phyloP scores from a whole-genome alignment of 345 rosid species.

The Gossypium stocksii region DNA sequence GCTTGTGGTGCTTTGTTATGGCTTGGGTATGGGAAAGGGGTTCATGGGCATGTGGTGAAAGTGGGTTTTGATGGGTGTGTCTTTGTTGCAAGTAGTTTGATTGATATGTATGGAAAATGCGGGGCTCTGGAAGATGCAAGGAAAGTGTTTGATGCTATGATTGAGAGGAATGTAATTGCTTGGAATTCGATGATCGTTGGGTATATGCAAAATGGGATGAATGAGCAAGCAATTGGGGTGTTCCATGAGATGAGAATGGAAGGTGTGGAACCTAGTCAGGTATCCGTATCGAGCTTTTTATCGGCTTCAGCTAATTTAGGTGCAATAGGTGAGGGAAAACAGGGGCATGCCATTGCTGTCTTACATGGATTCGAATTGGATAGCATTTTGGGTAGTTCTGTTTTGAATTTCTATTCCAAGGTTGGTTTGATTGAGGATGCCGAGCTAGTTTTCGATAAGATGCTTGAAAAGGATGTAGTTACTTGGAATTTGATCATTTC shows the following conservation, averaged over 20 bases:
- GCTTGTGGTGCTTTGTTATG: slow-evolving; percentile 62
- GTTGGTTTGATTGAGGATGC: slow-evolving; percentile 65
- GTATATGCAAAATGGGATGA: slow-evolving; percentile 55
- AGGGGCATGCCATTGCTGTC: slow-evolving; percentile 63
- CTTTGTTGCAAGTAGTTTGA: slow-evolving; percentile 63
- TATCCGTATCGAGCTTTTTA: slow-evolving; percentile 58
- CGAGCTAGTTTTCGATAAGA: slow-evolving; percentile 50
- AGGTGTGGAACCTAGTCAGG: slow-evolving; percentile 50
- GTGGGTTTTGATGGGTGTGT: slow-evolving; percentile 52
- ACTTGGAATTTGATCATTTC: slow-evolving; percentile 70
- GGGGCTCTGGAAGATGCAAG: slow-evolving; percentile 56
- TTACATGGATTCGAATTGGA: slow-evolving; percentile 52
- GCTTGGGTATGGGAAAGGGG: slow-evolving; percentile 55
- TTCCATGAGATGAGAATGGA: slow-evolving; percentile 51
- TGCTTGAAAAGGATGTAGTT: slow-evolving; percentile 34
- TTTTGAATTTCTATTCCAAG: slow-evolving; percentile 68
- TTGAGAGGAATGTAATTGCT: slow-evolving; percentile 45
- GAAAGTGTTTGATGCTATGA: slow-evolving; percentile 52
- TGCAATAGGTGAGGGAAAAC: slow-evolving; percentile 66
- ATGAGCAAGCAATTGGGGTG: slow-evolving; percentile 45
- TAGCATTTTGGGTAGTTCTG: slow-evolving; percentile 59
- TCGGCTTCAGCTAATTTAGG: slow-evolving; percentile 62
- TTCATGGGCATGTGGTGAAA: slow-evolving; percentile 64
- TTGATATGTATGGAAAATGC: slow-evolving; percentile 65
- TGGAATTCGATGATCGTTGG: slow-evolving; percentile 66